Conservation (phyloP, 1,139 yeast genomes). For the Komagataea norvegica region DNA sequence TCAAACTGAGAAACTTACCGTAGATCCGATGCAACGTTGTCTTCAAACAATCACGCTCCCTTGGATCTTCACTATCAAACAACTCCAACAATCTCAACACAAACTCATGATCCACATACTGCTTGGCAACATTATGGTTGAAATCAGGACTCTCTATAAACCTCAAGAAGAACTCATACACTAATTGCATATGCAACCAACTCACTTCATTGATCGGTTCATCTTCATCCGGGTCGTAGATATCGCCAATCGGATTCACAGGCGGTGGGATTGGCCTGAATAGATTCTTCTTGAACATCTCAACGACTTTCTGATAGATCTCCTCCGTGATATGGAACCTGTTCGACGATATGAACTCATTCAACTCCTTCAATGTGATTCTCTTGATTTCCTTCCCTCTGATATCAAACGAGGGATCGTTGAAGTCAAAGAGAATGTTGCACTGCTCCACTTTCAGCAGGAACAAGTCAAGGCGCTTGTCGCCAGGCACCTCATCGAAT, state of each 20-base stretch:
- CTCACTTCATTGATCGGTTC: constrained; percentile 95
- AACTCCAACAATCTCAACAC: constrained; percentile 76
- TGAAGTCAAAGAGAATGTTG: constrained; percentile 87
- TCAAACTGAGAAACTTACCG: constrained; percentile 86
- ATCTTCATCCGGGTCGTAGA: constrained; percentile 97
- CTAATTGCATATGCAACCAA: constrained; percentile 99
- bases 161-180: constrained; percentile 87
- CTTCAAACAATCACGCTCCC: constrained; percentile 92
- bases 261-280: constrained; percentile 98
- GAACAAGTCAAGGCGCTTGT: constrained; percentile 77
- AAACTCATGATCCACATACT: constrained; percentile 87
- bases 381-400: constrained; percentile 91
- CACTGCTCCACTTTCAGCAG: constrained; percentile 91
- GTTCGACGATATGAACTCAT: constrained; percentile 78
- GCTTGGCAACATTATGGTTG: constrained; percentile 89
- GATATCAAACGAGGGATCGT: constrained; percentile 87
- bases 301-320: constrained; percentile 83
- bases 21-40: constrained; percentile 93
- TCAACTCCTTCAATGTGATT: constrained; percentile 78
- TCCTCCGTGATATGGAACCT: constrained; percentile 85
- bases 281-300: constrained; percentile 83
- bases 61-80: constrained; percentile 93
- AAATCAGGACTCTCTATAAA: constrained; percentile 95
- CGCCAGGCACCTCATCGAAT: constrained; percentile 87
- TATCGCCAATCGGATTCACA: constrained; percentile 92